These are phyloP conservation scores for Fusarium tricinctum DNA, from an alignment of 2,329 filamentous ascomycete species.

Conservation along the genomic window DNA sequence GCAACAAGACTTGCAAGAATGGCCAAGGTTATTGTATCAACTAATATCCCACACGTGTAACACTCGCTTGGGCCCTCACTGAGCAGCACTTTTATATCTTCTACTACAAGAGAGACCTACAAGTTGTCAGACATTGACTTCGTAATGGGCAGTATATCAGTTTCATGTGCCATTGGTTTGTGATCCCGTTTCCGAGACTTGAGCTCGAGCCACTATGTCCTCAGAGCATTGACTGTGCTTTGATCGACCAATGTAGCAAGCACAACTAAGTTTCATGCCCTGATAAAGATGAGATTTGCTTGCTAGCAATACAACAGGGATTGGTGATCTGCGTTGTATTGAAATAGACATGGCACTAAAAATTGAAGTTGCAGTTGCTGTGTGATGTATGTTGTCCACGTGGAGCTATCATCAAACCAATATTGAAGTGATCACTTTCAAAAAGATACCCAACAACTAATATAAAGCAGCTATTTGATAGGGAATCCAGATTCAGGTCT, in stretches of 20 bases:
- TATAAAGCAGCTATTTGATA: neutral
- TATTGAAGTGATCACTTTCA: too few species aligned
- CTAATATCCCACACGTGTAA: slow-evolving; percentile 17
- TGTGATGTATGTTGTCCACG: fast-evolving
- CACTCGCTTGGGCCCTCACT: slow-evolving; percentile 26
- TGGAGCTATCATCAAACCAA: neutral
- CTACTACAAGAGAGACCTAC: neutral
- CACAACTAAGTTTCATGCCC: neutral
- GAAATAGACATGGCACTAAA: neutral
- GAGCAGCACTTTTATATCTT: slow-evolving; percentile 3
- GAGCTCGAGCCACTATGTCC: slow-evolving; percentile 17
- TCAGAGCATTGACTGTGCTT: slow-evolving; percentile 10
- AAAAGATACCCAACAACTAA: neutral
- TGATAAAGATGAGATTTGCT: neutral
- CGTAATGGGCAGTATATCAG: neutral
- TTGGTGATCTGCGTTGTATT: too few species aligned
- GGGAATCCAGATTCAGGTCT: neutral
- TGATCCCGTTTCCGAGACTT: slow-evolving; percentile 2
- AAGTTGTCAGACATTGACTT: neutral
- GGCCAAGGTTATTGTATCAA: slow-evolving; percentile 2
- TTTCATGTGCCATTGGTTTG: slow-evolving; percentile 8
- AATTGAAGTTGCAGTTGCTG: neutral
- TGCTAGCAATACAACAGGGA: too few species aligned
- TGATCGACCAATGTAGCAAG: slow-evolving; percentile 1
- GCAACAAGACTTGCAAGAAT: neutral